These are phyloP conservation scores for Myrmaecium sp. DNA, from an alignment of 2,329 filamentous ascomycete genomes.

Conservation along the genomic window DNA sequence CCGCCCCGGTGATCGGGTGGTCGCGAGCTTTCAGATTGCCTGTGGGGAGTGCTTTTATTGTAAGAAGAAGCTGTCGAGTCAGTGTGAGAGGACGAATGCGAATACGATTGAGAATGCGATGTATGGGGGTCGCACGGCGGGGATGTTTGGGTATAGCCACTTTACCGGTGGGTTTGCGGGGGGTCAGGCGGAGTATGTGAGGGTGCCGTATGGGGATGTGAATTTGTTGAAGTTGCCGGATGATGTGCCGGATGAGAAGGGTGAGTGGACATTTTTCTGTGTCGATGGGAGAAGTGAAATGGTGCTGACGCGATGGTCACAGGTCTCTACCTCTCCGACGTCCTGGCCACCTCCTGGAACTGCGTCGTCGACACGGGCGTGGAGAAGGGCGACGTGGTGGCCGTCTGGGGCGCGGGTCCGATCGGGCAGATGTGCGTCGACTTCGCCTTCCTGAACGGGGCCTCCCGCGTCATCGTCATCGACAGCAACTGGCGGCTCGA, in stretches of 20 bases:
- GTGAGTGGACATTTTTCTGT: too few species aligned
- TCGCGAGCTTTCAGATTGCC: constrained; percentile 77
- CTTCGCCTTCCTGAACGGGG: constrained; percentile 53
- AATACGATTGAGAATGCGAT: constrained; percentile 55
- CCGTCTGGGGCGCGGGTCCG: constrained; percentile 75
- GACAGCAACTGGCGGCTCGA: constrained; percentile 58
- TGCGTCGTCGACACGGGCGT: constrained; percentile 70
- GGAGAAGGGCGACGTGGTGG: constrained; percentile 59
- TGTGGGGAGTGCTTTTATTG: constrained; percentile 56
- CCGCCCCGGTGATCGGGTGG: constrained; percentile 42
- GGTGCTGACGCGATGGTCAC: too few species aligned
- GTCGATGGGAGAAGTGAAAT: too few species aligned
- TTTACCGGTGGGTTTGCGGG: constrained; percentile 79
- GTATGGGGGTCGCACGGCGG: constrained; percentile 64
- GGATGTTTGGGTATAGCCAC: constrained; percentile 42
- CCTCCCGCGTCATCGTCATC: constrained; percentile 59
- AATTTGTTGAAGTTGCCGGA: constrained; percentile 69
- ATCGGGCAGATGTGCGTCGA: constrained; percentile 66
- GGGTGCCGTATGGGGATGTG: constrained; percentile 64
- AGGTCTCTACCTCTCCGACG: constrained; percentile 64
- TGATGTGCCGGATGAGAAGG: constrained; percentile 71
- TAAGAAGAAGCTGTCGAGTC: constrained; percentile 58
- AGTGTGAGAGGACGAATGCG: constrained; percentile 65
- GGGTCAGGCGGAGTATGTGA: constrained; percentile 73
- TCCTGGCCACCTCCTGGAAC: constrained; percentile 64